These are phyloP conservation scores for Populus deltoides DNA, from an alignment of 345 rosid genomes.

Conservation along the genomic window DNA sequence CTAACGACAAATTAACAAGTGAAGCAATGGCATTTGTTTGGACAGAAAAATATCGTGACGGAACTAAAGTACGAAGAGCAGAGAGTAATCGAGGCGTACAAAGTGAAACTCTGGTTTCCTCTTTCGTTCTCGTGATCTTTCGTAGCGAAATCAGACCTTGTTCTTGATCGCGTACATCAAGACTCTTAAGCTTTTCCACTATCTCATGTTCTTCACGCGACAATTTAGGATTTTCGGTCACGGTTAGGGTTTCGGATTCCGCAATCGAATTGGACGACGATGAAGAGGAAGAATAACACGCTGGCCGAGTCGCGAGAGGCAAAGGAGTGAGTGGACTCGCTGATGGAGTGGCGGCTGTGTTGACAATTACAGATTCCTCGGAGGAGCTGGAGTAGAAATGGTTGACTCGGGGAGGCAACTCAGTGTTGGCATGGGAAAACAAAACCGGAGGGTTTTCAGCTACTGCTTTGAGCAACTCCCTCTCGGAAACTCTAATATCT, in stretches of 20 bases:
- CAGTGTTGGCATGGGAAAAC: slow-evolving; percentile 43
- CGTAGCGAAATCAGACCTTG: slow-evolving; percentile 18
- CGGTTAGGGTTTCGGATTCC: slow-evolving; percentile 18
- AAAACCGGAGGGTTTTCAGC: slow-evolving; percentile 31
- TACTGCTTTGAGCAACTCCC: slow-evolving; percentile 57
- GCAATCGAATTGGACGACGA: slow-evolving; percentile 19
- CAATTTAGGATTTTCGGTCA: slow-evolving; percentile 9
- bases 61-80: slow-evolving; percentile 11
- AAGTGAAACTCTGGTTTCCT: slow-evolving; percentile 19
- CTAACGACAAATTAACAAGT: slow-evolving; percentile 28
- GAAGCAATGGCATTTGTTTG: slow-evolving; percentile 29
- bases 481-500: slow-evolving; percentile 58
- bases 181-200: slow-evolving; percentile 20
- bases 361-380: slow-evolving; percentile 28
- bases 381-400: slow-evolving; percentile 33
- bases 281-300: slow-evolving; percentile 36
- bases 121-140: slow-evolving; percentile 21
- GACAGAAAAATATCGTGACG: slow-evolving; percentile 17
- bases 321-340: slow-evolving; percentile 61
- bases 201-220: slow-evolving; percentile 24
- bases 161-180: slow-evolving; percentile 27
- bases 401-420: slow-evolving; percentile 28
- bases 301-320: slow-evolving; percentile 70
- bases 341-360: background rate
- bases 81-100: slow-evolving; percentile 15